Evolutionary conservation across 176 grass and related monocot genomes (phyloP).

Genomic region (Aegilops sharonensis): DNA sequence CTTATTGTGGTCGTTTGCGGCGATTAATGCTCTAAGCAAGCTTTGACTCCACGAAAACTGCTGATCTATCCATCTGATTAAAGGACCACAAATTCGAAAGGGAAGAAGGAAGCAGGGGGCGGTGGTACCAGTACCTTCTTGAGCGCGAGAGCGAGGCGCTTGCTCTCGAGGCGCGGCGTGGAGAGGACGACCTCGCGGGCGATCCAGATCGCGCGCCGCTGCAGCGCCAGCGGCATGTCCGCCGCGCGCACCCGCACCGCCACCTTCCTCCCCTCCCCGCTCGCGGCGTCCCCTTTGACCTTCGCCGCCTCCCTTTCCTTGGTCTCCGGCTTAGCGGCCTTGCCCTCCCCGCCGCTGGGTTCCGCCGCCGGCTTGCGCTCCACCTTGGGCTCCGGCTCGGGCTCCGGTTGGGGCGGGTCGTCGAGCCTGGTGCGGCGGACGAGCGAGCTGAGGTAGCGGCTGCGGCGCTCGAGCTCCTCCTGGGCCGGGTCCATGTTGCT

Average conservation of each 20-base stretch:
- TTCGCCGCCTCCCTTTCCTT: background rate
- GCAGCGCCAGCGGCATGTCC: conserved; percentile 70
- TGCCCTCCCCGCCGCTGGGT: background rate
- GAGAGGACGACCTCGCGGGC: conserved; percentile 57
- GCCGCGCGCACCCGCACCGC: conserved; percentile 62
- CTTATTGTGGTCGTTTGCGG: background rate
- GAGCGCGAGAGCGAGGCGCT: conserved; percentile 84
- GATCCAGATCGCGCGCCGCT: conserved; percentile 79
- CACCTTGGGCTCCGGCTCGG: background rate
- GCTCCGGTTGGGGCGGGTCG: conserved; percentile 34
- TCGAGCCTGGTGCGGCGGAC: conserved; percentile 71
- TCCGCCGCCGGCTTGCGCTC: background rate
- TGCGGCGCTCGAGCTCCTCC: conserved; percentile 85
- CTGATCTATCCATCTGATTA: background rate
- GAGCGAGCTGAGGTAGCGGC: conserved; percentile 74
- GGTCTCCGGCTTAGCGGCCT: conserved; percentile 20
- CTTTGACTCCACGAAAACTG: background rate
- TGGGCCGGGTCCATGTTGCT: conserved; percentile 48
- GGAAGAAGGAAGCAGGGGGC: background rate
- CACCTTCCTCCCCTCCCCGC: conserved; percentile 47
- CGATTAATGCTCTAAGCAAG: conserved; percentile 7
- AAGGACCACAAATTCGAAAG: background rate
- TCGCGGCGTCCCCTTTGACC: conserved; percentile 20
- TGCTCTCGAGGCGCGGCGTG: conserved; percentile 80
- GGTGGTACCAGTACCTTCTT: conserved; percentile 69